phyloP scores from a whole-genome alignment of 78 protist genomes.

The Dictyostelium brefeldianum region DNA sequence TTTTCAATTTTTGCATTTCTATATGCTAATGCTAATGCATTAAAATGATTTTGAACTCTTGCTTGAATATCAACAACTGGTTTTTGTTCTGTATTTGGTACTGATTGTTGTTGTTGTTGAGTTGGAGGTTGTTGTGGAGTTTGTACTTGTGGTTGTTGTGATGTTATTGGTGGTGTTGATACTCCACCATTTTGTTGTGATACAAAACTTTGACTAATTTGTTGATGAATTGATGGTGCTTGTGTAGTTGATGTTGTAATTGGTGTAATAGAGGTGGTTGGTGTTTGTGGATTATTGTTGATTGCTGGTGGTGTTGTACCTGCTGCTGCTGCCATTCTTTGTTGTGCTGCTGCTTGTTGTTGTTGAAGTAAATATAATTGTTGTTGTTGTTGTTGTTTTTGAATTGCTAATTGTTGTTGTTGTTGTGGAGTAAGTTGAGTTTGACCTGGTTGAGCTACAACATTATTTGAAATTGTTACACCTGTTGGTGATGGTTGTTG shows the following conservation, averaged over 20 bases:
- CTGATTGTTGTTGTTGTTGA: not conserved
- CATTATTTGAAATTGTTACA: not conserved
- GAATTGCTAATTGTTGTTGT: not conserved
- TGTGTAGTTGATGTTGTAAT: not conserved
- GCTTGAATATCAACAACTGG: slow-evolving; percentile 10
- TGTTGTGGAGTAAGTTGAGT: not conserved
- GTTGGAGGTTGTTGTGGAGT: slow-evolving; percentile 23
- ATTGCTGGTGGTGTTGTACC: not conserved
- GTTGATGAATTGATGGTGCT: not conserved
- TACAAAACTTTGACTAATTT: not conserved
- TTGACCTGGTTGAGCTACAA: no score
- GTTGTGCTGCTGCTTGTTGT: not conserved
- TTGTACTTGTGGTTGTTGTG: not conserved
- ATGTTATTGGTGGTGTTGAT: not conserved
- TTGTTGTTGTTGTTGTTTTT: slow-evolving; percentile 16
- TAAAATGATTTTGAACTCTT: slow-evolving; percentile 56
- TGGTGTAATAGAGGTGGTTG: not conserved
- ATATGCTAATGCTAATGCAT: slow-evolving; percentile 60
- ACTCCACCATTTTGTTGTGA: not conserved
- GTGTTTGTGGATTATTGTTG: not conserved
- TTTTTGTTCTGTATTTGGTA: not conserved
- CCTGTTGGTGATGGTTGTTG: not conserved
- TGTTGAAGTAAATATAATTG: not conserved
- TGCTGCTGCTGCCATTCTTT: not conserved
- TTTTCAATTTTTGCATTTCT: slow-evolving; percentile 21